Evolutionary conservation across 768 basidiomycete species (phyloP).

Genomic region (Calocera viscosa): DNA sequence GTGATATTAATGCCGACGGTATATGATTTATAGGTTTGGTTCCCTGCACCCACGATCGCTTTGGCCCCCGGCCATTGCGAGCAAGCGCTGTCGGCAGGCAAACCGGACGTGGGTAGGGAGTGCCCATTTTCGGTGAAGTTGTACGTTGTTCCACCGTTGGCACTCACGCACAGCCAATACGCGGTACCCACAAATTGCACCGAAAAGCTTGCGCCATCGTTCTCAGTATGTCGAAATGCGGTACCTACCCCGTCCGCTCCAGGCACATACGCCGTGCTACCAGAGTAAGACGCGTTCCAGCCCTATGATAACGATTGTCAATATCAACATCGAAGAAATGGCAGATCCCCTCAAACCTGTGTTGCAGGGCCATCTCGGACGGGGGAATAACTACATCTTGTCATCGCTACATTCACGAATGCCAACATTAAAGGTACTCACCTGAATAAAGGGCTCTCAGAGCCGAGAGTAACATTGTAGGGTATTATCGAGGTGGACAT

Average conservation of each 20-base stretch:
- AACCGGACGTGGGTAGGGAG: not conserved
- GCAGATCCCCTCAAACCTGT: not conserved
- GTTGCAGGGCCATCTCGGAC: not conserved
- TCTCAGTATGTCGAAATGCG: not conserved
- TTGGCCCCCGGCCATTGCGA: not conserved
- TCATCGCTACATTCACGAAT: not conserved
- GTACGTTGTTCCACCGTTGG: not conserved
- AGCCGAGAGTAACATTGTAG: not conserved
- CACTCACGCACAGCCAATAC: not conserved
- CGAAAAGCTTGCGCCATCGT: not conserved
- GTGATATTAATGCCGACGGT: not conserved
- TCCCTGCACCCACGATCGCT: not conserved
- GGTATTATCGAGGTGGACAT: not conserved
- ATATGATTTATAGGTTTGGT: not conserved
- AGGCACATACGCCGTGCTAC: not conserved
- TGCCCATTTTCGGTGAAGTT: not conserved
- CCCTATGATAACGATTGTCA: not conserved
- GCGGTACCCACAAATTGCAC: not conserved
- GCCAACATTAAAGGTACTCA: not conserved
- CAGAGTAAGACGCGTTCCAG: not conserved
- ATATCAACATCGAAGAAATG: not conserved
- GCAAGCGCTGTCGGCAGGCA: not conserved
- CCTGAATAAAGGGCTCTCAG: not conserved
- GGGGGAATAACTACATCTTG: not conserved
- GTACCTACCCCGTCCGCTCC: not conserved